These are phyloP conservation scores for Mortierella sp. DNA, from an alignment of 371 early-diverging fungal species.

Conservation along the genomic window DNA sequence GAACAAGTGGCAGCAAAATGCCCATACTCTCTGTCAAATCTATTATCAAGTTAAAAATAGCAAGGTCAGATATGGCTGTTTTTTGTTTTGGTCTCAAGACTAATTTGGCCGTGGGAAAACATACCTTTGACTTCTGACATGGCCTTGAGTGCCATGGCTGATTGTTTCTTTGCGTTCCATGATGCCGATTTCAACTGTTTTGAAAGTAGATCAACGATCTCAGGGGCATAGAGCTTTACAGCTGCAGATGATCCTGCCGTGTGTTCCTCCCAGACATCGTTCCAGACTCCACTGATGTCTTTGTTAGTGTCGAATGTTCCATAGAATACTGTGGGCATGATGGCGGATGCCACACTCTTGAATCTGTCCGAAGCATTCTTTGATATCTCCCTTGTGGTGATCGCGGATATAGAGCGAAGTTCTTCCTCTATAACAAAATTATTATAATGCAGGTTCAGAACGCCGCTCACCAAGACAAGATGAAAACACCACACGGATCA, in stretches of 20 bases:
- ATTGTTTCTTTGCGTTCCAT: slow-evolving; percentile 85
- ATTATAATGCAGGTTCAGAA: too few species aligned
- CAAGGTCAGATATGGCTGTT: too few species aligned
- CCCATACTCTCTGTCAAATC: slow-evolving; percentile 56
- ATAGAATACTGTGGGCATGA: slow-evolving; percentile 81
- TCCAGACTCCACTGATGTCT: slow-evolving; percentile 71
- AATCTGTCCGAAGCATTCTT: slow-evolving; percentile 78
- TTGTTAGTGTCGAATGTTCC: slow-evolving; percentile 80
- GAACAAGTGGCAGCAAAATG: slow-evolving; percentile 68
- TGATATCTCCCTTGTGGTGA: slow-evolving; percentile 80
- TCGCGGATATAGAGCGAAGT: slow-evolving; percentile 74
- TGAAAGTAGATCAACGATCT: slow-evolving; percentile 68
- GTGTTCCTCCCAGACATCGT: slow-evolving; percentile 85
- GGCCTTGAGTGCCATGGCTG: slow-evolving; percentile 75
- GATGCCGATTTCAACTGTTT: slow-evolving; percentile 70
- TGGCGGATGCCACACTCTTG: slow-evolving; percentile 64
- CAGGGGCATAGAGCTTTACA: slow-evolving; percentile 66
- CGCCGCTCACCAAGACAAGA: too few species aligned
- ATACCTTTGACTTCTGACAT: slow-evolving; percentile 60
- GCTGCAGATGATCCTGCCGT: slow-evolving; percentile 75
- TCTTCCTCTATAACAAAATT: slow-evolving; percentile 82
- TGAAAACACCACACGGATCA: too few species aligned
- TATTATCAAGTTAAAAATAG: neutral
- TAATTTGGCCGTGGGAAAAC: neutral
- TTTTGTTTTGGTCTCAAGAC: too few species aligned